These are phyloP conservation scores for Paecilomyces fulvus DNA, from an alignment of 2,329 filamentous ascomycete species.

Conservation along the genomic window DNA sequence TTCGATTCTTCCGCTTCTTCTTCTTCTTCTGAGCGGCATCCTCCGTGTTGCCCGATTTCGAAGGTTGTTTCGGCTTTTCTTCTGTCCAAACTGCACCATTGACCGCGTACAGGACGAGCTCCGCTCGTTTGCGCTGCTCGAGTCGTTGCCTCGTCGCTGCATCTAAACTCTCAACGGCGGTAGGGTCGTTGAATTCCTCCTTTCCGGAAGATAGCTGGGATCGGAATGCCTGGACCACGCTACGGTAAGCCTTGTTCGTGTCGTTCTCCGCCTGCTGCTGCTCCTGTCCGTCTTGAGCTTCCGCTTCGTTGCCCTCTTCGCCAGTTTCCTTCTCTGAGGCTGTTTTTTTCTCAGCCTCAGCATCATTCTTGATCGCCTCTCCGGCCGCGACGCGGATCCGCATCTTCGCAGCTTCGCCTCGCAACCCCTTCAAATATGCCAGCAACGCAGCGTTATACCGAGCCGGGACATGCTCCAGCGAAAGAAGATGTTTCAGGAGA, in stretches of 20 bases:
- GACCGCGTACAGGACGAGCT: slow-evolving; percentile 28
- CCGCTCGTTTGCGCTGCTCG: slow-evolving; percentile 28
- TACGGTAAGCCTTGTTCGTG: slow-evolving; percentile 31
- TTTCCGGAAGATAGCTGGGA: slow-evolving; percentile 16
- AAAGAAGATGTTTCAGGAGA: slow-evolving; percentile 74
- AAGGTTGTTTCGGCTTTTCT: slow-evolving; percentile 1
- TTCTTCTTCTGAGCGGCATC: slow-evolving; percentile 13
- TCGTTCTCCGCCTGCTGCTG: not conserved
- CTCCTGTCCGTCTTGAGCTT: not conserved
- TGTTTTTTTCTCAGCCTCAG: slow-evolving; percentile 14
- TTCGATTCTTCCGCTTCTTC: slow-evolving; percentile 38
- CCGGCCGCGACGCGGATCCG: slow-evolving; percentile 59
- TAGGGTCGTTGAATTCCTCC: slow-evolving; percentile 17
- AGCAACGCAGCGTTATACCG: slow-evolving; percentile 62
- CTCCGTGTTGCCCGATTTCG: slow-evolving; percentile 3
- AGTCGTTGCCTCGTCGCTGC: slow-evolving; percentile 20
- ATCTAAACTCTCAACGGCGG: slow-evolving; percentile 13
- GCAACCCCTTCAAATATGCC: slow-evolving; percentile 69
- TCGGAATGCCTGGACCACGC: slow-evolving; percentile 45
- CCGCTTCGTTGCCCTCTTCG: slow-evolving; percentile 4
- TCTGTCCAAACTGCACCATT: slow-evolving; percentile 11
- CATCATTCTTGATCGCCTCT: slow-evolving; percentile 42
- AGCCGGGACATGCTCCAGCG: slow-evolving; percentile 60
- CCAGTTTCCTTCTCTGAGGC: slow-evolving; percentile 4
- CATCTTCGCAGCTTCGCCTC: slow-evolving; percentile 61